phyloP scores from a whole-genome alignment of 2,329 filamentous ascomycete genomes.

The Chrysosporium queenslandicum region DNA sequence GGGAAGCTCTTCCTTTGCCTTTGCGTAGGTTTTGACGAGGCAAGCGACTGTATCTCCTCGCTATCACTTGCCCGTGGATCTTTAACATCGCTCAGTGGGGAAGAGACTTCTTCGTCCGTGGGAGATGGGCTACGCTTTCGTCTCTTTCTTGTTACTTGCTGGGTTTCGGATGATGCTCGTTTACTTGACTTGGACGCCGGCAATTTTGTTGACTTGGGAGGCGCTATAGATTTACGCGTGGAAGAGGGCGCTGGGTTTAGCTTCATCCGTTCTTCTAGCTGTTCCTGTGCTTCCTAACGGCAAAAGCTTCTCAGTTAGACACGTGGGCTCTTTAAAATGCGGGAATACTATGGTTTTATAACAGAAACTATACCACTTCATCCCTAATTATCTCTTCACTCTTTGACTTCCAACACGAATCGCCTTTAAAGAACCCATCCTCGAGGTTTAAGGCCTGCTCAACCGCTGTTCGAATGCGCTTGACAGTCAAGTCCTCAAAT shows the following conservation, averaged over 20 bases:
- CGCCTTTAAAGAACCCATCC: slow-evolving; percentile 47
- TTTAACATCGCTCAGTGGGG: neutral
- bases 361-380: slow-evolving; percentile 39
- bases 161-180: slow-evolving; percentile 20
- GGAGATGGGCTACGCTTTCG: slow-evolving; percentile 25
- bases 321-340: neutral
- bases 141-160: slow-evolving; percentile 26
- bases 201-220: neutral
- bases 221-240: neutral
- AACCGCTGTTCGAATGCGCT: slow-evolving; percentile 44
- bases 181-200: slow-evolving; percentile 12
- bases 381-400: slow-evolving; percentile 47
- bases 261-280: slow-evolving; percentile 13
- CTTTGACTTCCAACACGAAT: slow-evolving; percentile 44
- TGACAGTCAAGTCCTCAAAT: slow-evolving; percentile 47
- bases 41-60: neutral
- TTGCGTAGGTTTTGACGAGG: neutral
- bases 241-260: slow-evolving; percentile 2
- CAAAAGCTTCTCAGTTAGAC: neutral
- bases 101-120: slow-evolving; percentile 9
- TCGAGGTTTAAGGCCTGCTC: slow-evolving; percentile 45
- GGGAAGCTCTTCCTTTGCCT: slow-evolving; percentile 1
- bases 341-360: no score
- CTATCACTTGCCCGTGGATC: neutral
- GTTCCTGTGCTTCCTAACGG: slow-evolving; percentile 28